Evolutionary conservation across 306 rosid species (phyloP).

Genomic region (Ormosia emarginata): DNA sequence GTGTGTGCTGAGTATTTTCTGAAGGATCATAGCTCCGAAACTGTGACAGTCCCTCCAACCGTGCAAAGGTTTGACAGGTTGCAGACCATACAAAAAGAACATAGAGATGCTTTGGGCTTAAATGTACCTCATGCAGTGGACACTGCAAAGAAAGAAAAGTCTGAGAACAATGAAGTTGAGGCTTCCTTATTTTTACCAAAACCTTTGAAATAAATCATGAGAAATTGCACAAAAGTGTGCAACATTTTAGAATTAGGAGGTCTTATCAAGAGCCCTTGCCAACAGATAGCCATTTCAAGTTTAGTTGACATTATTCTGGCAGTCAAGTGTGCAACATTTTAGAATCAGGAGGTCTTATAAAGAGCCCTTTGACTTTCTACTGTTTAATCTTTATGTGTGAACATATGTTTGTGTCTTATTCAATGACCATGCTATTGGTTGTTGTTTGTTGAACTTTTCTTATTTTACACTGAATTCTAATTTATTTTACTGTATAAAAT

Average conservation of each 20-base stretch:
- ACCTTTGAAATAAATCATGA: not conserved
- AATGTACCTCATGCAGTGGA: constrained; percentile 70
- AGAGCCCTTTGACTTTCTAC: too few relatives aligned
- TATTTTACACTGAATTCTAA: too few relatives aligned
- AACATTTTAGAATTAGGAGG: too few relatives aligned
- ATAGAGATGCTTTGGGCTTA: constrained; percentile 73
- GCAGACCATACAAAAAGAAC: constrained; percentile 69
- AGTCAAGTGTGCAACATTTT: not conserved
- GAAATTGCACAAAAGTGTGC: constrained; percentile 8
- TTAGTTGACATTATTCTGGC: not conserved
- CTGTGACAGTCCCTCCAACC: constrained; percentile 56
- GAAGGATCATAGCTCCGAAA: constrained; percentile 43
- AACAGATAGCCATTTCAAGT: not conserved
- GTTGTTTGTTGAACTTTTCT: too few relatives aligned
- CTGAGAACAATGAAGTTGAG: constrained; percentile 26
- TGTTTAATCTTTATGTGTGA: too few relatives aligned
- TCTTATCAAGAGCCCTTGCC: too few relatives aligned
- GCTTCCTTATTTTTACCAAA: not conserved
- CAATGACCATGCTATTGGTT: too few relatives aligned
- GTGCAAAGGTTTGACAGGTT: constrained; percentile 57
- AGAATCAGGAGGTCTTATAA: constrained; percentile 12
- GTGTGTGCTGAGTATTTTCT: too few relatives aligned
- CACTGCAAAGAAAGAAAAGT: constrained; percentile 26
- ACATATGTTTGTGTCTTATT: too few relatives aligned
- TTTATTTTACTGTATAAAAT: too few relatives aligned